Base-by-base conservation (phyloP, 106 monocot genomes). In the Vanilla planifolia region DNA sequence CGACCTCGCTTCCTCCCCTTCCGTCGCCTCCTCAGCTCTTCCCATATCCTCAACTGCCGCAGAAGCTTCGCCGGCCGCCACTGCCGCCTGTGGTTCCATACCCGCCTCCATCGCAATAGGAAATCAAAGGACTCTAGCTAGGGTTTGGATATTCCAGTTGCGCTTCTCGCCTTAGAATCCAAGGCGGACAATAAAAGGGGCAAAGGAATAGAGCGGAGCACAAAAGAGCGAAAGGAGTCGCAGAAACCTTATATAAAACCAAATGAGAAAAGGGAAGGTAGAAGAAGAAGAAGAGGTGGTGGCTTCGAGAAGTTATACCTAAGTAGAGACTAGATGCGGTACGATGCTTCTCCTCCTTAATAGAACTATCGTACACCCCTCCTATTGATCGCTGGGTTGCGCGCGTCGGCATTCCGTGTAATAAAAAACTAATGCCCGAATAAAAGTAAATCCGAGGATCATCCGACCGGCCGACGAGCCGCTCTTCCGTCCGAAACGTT, bases 1-100 rank as follows among this genome's bases (percentile, higher is more conserved):
- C 20, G 30, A 66, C 46, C 32, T 46, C 33, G 43, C 73, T 68
- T 74, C 84, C 56, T 72, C 83, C 48, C 33, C 53, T 15, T 29
- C 75, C 57, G 30, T 67, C 47, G 21, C 55, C 55, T 5, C 45
- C 40, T 43, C 22, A 43, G 24, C 64, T 25, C 23, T 74, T 5
- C 36, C 45, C 19, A 32, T 55, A 41, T 30, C 68, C 4, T 63
- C 57, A 25, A 5, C 71, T 23, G 48, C 33, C 13, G 28, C 61
- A 43, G 67, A 34, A 26, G 32, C 16, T n/a, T n/a, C n/a, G n/a
- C n/a, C n/a, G 5, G 30, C 53, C 13, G 22, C 50, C 22, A 23
- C 34, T 60, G 28, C 57, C 16, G 43, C 58, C 37, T 42, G 52
- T 21, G 63, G 15, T 25, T 51, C 43, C 61, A 22, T 13, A 9